Percentiles rank a stretch among this genome's conserved stretches.
phyloP scores from a whole-genome alignment of 805 yeast species.

The Danielozyma ontarioensis region DNA sequence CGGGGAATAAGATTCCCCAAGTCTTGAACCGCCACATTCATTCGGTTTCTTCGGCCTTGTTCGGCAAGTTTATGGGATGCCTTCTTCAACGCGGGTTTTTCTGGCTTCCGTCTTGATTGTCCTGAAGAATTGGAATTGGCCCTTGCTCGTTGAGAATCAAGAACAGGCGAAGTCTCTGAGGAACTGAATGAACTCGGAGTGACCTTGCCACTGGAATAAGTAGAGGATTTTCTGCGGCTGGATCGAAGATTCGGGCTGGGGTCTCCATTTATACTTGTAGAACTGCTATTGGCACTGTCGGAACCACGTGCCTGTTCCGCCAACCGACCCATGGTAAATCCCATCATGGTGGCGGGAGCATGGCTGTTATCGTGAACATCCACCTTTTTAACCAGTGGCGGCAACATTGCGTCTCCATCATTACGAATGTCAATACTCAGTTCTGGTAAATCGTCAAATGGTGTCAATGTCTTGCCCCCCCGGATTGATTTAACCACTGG shows the following conservation, averaged over 20 bases:
- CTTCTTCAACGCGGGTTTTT: conserved; percentile 49
- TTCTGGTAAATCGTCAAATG: conserved; percentile 12
- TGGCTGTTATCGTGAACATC: conserved; percentile 12
- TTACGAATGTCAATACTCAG: neutral
- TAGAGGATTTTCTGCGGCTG: neutral
- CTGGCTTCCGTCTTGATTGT: conserved; percentile 1
- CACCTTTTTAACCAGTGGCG: conserved; percentile 30
- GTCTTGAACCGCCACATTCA: conserved; percentile 82
- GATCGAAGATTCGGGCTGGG: neutral
- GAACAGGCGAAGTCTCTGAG: conserved; percentile 12
- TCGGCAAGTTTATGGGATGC: conserved; percentile 88
- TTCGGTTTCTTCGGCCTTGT: conserved; percentile 90
- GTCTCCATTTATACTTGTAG: no score
- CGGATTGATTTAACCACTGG: conserved; percentile 33
- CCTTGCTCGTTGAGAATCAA: conserved; percentile 7
- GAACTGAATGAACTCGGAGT: neutral
- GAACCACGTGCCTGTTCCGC: conserved; percentile 24
- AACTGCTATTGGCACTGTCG: neutral
- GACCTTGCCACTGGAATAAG: neutral
- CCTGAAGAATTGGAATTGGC: neutral
- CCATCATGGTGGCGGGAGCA: conserved; percentile 37
- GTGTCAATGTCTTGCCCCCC: conserved; percentile 5
- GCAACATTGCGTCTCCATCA: conserved; percentile 28
- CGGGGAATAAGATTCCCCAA: conserved; percentile 66
- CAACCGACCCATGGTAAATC: conserved; percentile 41